These are phyloP conservation scores for Syzygium jambos DNA, from an alignment of 345 rosid genomes.

Conservation along the genomic window DNA sequence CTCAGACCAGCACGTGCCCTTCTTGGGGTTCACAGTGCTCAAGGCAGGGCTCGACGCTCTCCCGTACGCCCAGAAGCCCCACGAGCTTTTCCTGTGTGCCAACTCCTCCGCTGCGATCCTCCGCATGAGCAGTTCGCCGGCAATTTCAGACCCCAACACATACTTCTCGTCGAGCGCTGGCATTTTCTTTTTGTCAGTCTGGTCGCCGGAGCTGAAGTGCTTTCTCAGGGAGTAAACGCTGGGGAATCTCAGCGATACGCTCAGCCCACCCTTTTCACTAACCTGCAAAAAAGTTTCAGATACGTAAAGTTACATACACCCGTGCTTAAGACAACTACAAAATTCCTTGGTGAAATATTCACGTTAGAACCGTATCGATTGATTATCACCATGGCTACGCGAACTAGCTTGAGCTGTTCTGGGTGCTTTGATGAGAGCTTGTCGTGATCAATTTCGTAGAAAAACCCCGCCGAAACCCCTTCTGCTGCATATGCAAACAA, in stretches of 20 bases:
- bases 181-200: slow-evolving; percentile 23
- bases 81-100: slow-evolving; percentile 21
- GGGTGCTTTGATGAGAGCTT: slow-evolving; percentile 46
- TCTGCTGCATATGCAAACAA: slow-evolving; percentile 26
- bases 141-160: slow-evolving; percentile 36
- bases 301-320: background rate
- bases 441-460: slow-evolving; percentile 64
- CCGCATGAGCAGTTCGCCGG: slow-evolving; percentile 54
- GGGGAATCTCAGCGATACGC: slow-evolving; percentile 65
- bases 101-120: slow-evolving; percentile 49
- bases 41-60: slow-evolving; percentile 8
- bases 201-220: slow-evolving; percentile 28
- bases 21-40: slow-evolving; percentile 11
- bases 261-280: slow-evolving; percentile 42
- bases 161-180: slow-evolving; percentile 73
- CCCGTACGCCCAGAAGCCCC: slow-evolving; percentile 58
- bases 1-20: slow-evolving; percentile 41
- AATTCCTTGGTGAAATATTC: background rate
- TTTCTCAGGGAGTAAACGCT: slow-evolving; percentile 42
- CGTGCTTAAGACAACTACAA: background rate
- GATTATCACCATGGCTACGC: slow-evolving; percentile 58
- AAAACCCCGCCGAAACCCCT: slow-evolving; percentile 52
- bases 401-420: slow-evolving; percentile 43
- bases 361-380: background rate
- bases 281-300: slow-evolving; percentile 35